A percentile compares a stretch with the other conserved stretches of the same genome.
Evolutionary conservation across 2,329 filamentous ascomycete genomes (phyloP).

Genomic region (Ramularia endophylla): DNA sequence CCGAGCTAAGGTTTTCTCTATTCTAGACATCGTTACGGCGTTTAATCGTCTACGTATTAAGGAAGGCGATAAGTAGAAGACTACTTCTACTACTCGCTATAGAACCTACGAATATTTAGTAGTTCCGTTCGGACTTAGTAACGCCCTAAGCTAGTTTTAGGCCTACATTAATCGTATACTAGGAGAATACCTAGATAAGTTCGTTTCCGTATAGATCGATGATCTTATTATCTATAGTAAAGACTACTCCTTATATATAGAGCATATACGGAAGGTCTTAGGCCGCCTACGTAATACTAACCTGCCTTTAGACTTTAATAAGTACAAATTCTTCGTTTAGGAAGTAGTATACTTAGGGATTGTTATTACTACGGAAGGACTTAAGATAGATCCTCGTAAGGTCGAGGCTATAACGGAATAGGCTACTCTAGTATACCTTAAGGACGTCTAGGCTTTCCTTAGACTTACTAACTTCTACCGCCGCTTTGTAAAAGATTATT

Average conservation of each 20-base stretch:
- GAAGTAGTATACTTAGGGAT: constrained; percentile 25
- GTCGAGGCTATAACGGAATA: constrained; percentile 1
- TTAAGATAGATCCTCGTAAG: constrained; percentile 16
- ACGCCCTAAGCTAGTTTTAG: constrained; percentile 21
- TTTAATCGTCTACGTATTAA: constrained; percentile 25
- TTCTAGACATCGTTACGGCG: constrained; percentile 19
- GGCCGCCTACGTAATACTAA: constrained; percentile 16
- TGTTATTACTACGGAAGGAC: constrained; percentile 19
- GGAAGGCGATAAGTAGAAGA: constrained; percentile 18
- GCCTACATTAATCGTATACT: constrained; percentile 25
- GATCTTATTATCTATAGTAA: constrained; percentile 28
- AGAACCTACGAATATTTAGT: constrained; percentile 22
- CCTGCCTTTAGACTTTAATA: constrained; percentile 8
- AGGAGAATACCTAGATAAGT: constrained; percentile 21
- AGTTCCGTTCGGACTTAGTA: constrained; percentile 24
- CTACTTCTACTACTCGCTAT: constrained; percentile 16
- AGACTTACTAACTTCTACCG: too few species aligned
- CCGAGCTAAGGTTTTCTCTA: constrained; percentile 17
- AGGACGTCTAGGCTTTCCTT: constrained; percentile 2
- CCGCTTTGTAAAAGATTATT: background rate
- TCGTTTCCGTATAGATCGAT: constrained; percentile 21
- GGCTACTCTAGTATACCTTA: background rate
- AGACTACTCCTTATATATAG: constrained; percentile 19
- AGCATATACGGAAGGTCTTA: constrained; percentile 23
- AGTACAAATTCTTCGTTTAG: constrained; percentile 14